Base-by-base conservation (phyloP, 106 monocot species). In the Gastrodia elata region DNA sequence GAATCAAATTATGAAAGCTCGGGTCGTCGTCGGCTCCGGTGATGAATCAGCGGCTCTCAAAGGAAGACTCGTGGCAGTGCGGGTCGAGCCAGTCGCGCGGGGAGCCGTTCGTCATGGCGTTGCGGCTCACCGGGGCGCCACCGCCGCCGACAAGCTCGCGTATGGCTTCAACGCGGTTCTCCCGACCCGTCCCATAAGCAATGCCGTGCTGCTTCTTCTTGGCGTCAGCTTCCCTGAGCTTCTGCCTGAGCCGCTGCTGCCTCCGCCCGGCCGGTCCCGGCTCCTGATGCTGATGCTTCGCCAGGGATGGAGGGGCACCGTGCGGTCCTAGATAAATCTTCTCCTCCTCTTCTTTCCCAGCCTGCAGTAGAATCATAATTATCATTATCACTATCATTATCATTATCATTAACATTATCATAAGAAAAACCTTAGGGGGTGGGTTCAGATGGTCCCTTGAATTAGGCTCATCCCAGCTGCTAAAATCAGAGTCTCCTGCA, bases 281-380 rank as follows among this genome's bases (percentile, higher is more conserved):
- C 25, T 84, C 86, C 80, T 82, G 82, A 44, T 82, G 87, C 80
- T 82, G 82, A 44, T 82, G 87, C 68, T 88, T 94, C 7, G 77
- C 65, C 76, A 83, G 86, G 8, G 59, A 25, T 52, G 86, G 89
- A 5, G 91, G 90, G 20, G 85, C 89, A 15, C 94, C 91, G 80
- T 94, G 91, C 30, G 94, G 94, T 68, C 94, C 94, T 64, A 94
- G 72, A 68, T 94, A 91, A 15, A 95, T 85, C 76, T 80, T 85
- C 59, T 87, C 81, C 25, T 87, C 77, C 25, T 87, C 77, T 82
- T 83, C 87, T 65, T 87, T 87, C 36, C 78, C 68, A 46, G 39
- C 40, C 87, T 82, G n/a, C n/a, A n/a, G n/a, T n/a, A n/a, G n/a
- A n/a, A n/a, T n/a, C n/a, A n/a, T n/a, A n/a, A n/a, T n/a, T n/a